Evolutionary conservation across 805 yeast genomes (phyloP), one percentile per base, ranked within the genome.

Genomic region (Kregervanrija delftensis): DNA sequence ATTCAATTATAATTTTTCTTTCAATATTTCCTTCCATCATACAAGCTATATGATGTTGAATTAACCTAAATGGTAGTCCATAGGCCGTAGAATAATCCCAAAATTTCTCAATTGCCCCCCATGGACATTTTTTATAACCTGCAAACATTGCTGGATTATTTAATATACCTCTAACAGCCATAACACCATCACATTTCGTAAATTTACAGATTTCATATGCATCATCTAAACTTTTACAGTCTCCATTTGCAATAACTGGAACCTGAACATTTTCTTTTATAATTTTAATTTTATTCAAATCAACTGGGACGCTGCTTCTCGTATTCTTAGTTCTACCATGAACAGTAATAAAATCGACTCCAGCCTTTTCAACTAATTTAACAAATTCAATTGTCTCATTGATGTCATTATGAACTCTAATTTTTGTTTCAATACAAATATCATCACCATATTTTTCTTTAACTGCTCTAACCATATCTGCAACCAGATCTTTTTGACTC

Each of bases 201-300:
- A 60, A 60, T 11, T 74, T 66, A 0, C 78, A 77, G 28, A 91
- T 90, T 14, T 61, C 58, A 37, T 67, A 55, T n/a, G 85, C 82
- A 59, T 88, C 96, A 13, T 70, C 66, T 17, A 79, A 64, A 0
- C 74, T 59, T 56, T 84, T 84, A 57, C 96, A 90, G 63, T 93
- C 98, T n/a, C 99, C 99, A 58, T 93, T 93, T 2, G 98, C 96
- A n/a, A 93, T 83, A 1, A 93, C 89, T 0, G 97, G 98, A 0
- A 83, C 79, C 3, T 53, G 58, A 4, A 76, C 77, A n/a, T 69
- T 64, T 15, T 74, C 73, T 47, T 79, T 77, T 12, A 93, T 73
- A 9, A 65, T 62, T 55, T 74, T 78, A 35, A 93, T 90, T 12
- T 95, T 96, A 22, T 85, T 93, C 37, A 83, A 73, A 61, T 90